Evolutionary conservation across 108 stramenopile species (phyloP).

Genomic region (Asterionellopsis glacialis): DNA sequence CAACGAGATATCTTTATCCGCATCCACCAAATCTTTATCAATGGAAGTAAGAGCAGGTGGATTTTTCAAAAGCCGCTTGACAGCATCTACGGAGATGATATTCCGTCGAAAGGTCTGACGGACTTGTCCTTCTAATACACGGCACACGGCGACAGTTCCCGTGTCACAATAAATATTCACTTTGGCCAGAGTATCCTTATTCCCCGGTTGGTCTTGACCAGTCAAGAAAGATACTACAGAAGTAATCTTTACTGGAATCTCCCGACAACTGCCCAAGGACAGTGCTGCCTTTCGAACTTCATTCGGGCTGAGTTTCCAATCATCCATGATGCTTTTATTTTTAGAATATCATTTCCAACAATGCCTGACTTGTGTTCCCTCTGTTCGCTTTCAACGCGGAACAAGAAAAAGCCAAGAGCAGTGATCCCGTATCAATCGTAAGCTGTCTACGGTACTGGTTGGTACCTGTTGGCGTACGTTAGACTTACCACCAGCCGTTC

Average conservation of each 20-base stretch:
- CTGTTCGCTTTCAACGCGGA: too few species aligned
- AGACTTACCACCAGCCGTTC: too few species aligned
- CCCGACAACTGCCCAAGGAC: slow-evolving; percentile 1
- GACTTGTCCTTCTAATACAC: slow-evolving; percentile 40
- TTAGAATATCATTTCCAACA: too few species aligned
- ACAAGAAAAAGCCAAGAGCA: too few species aligned
- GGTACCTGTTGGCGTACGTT: too few species aligned
- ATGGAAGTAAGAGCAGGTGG: slow-evolving; percentile 34
- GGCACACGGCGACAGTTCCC: slow-evolving; percentile 57
- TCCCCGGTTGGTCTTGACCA: neutral
- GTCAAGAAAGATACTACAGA: slow-evolving; percentile 6
- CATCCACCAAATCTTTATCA: slow-evolving; percentile 22
- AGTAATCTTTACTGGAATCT: neutral
- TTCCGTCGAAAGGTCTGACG: slow-evolving; percentile 49
- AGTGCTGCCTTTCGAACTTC: too few species aligned
- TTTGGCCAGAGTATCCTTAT: slow-evolving; percentile 30
- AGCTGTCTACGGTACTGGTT: too few species aligned
- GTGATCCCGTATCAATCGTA: too few species aligned
- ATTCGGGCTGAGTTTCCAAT: too few species aligned
- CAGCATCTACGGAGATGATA: slow-evolving; percentile 28
- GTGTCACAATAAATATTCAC: slow-evolving; percentile 60
- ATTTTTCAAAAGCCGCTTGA: slow-evolving; percentile 28
- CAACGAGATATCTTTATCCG: slow-evolving; percentile 2
- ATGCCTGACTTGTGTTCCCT: too few species aligned
- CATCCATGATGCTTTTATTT: too few species aligned